Percentiles rank a stretch among this genome's conserved stretches.
Evolutionary conservation across 441 rosid species (phyloP).

Genomic region (Arabidopsis hybrid): DNA sequence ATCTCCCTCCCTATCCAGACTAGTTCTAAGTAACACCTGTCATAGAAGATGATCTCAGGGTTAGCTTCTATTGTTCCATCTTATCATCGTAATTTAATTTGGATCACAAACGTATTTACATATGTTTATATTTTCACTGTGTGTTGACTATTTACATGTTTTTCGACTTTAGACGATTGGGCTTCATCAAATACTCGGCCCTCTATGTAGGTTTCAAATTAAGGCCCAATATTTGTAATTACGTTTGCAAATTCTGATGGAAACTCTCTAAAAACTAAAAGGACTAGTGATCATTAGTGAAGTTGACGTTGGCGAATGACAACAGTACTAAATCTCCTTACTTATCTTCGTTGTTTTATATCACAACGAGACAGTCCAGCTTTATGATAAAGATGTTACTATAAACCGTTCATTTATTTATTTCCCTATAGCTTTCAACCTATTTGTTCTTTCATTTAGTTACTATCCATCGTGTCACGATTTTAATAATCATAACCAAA

Average conservation of each 20-base stretch:
- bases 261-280: neutral
- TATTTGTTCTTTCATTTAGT: neutral
- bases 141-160: neutral
- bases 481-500: neutral
- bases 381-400: slow-evolving; percentile 35
- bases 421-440: slow-evolving; percentile 11
- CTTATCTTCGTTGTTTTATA: slow-evolving; percentile 23
- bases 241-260: neutral
- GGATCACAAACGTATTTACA: neutral
- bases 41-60: slow-evolving; percentile 1
- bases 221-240: slow-evolving; percentile 30
- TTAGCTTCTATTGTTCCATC: slow-evolving; percentile 1
- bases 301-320: slow-evolving; percentile 32
- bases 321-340: neutral
- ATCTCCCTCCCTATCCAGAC: slow-evolving; percentile 17
- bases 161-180: neutral
- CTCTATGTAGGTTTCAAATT: neutral
- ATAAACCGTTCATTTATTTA: slow-evolving; percentile 21
- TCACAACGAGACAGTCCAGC: slow-evolving; percentile 40
- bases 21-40: slow-evolving; percentile 23
- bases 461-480: neutral
- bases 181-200: neutral
- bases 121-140: neutral
- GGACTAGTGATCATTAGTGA: neutral
- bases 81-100: neutral